phyloP scores from a whole-genome alignment of 2,329 filamentous ascomycete species.

The Calonectria hawksworthii region DNA sequence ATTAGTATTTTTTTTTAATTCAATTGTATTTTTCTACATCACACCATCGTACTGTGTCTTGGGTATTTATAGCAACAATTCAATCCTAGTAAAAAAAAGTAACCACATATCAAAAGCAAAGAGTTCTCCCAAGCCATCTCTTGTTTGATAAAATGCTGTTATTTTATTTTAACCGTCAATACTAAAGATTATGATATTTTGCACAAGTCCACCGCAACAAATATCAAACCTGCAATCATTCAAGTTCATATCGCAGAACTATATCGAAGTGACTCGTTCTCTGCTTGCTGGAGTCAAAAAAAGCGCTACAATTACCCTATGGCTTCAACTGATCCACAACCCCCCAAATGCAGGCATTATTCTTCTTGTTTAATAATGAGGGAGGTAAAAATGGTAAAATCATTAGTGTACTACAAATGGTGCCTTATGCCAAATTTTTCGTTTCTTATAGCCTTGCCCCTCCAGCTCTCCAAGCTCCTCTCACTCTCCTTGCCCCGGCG shows the following conservation, averaged over 20 bases:
- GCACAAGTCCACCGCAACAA: neutral
- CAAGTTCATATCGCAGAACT: neutral
- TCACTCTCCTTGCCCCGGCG: slow-evolving; percentile 52
- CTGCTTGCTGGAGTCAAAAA: neutral
- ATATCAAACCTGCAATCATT: neutral
- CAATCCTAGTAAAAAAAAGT: neutral
- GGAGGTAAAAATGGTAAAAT: neutral
- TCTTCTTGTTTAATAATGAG: neutral
- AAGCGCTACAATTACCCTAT: neutral
- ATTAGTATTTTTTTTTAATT: neutral
- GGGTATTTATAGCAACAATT: neutral
- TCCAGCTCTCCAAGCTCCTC: slow-evolving; percentile 54
- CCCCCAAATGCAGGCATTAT: neutral
- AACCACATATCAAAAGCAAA: neutral
- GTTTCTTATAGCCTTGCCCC: slow-evolving; percentile 47
- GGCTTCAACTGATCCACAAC: neutral
- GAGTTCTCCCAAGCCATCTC: neutral
- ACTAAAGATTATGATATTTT: neutral
- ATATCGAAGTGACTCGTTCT: neutral
- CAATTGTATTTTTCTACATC: neutral
- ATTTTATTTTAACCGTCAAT: neutral
- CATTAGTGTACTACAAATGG: slow-evolving; percentile 14
- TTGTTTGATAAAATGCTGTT: neutral
- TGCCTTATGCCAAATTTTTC: neutral
- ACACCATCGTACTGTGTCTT: neutral